Evolutionary conservation across 208 protist species (phyloP).

Genomic region (Acanthamoeba rhysodes): DNA sequence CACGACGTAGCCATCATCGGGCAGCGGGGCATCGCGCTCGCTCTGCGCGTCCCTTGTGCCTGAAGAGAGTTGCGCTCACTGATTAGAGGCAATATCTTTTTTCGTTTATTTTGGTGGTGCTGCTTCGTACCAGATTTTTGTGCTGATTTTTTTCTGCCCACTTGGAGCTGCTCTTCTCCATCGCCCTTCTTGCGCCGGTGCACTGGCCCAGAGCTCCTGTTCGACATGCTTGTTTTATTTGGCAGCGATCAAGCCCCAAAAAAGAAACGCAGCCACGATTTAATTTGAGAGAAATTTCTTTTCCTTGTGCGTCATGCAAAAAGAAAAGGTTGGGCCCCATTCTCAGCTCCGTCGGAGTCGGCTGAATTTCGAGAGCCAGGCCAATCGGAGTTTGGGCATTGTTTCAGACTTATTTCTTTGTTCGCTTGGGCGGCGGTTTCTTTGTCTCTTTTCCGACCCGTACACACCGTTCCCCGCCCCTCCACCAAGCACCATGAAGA

Average conservation of each 20-base stretch:
- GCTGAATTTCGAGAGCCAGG: neutral
- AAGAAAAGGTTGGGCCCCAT: neutral
- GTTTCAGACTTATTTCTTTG: constrained; percentile 69
- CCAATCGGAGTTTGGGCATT: neutral
- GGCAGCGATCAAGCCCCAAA: too few species aligned
- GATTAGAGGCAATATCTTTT: too few species aligned
- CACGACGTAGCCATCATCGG: constrained; percentile 45
- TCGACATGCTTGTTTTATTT: neutral
- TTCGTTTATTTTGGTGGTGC: too few species aligned
- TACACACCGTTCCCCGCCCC: neutral
- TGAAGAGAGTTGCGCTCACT: too few species aligned
- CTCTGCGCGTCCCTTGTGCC: neutral
- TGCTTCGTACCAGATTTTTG: too few species aligned
- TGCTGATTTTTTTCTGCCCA: neutral
- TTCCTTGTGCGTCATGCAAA: too few species aligned
- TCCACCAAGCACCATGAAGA: constrained; percentile 34
- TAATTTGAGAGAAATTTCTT: too few species aligned
- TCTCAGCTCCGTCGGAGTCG: neutral
- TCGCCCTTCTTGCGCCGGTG: neutral
- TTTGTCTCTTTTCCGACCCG: constrained; percentile 53
- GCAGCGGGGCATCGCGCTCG: constrained; percentile 5
- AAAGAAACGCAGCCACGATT: too few species aligned
- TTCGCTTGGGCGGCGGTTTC: neutral
- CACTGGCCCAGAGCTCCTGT: neutral
- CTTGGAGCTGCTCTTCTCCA: neutral